phyloP scores from a whole-genome alignment of 129 eudicot species.

The Artemisia argyi region DNA sequence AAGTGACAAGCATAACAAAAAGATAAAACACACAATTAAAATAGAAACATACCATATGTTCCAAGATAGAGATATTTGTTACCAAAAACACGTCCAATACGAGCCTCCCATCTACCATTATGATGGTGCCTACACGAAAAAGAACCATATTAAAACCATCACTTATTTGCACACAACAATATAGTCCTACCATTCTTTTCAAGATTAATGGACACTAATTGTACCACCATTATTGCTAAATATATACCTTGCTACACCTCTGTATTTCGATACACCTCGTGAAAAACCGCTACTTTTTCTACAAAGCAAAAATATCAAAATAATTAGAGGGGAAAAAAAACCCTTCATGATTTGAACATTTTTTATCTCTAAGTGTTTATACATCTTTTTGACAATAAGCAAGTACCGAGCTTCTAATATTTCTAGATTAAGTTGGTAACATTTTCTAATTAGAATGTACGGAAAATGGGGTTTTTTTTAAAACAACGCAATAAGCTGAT shows the following conservation, averaged over 20 bases:
- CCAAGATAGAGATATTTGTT: conserved; percentile 89
- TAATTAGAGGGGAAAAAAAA: neutral
- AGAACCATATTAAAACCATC: conserved; percentile 22
- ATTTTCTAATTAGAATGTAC: too few species aligned
- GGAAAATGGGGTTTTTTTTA: neutral
- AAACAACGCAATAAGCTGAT: neutral
- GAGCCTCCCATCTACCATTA: conserved; percentile 98
- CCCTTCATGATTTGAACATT: neutral
- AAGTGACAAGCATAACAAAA: neutral
- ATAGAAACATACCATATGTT: conserved; percentile 64
- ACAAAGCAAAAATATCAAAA: neutral
- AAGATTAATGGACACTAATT: neutral
- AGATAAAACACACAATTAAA: neutral
- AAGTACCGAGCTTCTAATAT: too few species aligned
- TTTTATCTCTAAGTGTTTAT: too few species aligned
- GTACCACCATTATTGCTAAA: neutral
- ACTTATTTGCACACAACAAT: neutral
- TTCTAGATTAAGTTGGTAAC: too few species aligned
- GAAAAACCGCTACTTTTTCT: conserved; percentile 94
- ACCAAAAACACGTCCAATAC: conserved; percentile 85
- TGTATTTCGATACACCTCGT: conserved; percentile 91
- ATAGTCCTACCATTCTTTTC: conserved; percentile 7
- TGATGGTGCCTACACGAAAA: conserved; percentile 74
- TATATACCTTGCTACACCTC: conserved; percentile 99
- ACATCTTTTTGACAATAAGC: too few species aligned